These are phyloP conservation scores for Coemansia sp. DNA, from an alignment of 192 early-diverging fungal genomes.

Conservation along the genomic window DNA sequence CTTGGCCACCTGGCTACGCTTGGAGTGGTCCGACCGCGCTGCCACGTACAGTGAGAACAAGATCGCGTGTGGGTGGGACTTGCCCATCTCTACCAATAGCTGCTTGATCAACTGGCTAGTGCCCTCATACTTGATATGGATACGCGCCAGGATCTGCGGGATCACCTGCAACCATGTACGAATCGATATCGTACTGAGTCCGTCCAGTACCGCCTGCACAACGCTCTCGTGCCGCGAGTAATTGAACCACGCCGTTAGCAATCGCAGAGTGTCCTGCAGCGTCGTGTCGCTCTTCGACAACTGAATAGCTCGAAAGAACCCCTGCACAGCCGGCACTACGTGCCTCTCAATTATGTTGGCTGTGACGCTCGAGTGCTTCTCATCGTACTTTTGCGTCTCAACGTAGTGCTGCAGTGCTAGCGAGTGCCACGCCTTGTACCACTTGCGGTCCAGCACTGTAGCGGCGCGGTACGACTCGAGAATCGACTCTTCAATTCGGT, in stretches of 20 bases:
- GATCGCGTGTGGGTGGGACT: slow-evolving; percentile 92
- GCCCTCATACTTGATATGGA: slow-evolving; percentile 75
- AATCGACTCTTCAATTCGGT: slow-evolving; percentile 59
- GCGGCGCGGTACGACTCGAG: slow-evolving; percentile 81
- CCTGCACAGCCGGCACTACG: slow-evolving; percentile 82
- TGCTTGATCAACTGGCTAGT: slow-evolving; percentile 87
- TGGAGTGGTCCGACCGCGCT: slow-evolving; percentile 79
- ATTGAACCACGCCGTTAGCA: slow-evolving; percentile 95
- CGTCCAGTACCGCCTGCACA: slow-evolving; percentile 76
- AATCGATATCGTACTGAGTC: slow-evolving; percentile 80
- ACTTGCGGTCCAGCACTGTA: slow-evolving; percentile 84
- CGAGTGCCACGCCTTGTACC: slow-evolving; percentile 98
- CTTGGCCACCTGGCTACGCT: slow-evolving; percentile 69
- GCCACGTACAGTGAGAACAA: slow-evolving; percentile 95
- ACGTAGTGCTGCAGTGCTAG: slow-evolving; percentile 91
- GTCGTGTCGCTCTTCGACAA: slow-evolving; percentile 80
- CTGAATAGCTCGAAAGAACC: slow-evolving; percentile 92
- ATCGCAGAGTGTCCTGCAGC: slow-evolving; percentile 90
- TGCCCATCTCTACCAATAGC: slow-evolving; percentile 85
- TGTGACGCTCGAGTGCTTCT: slow-evolving; percentile 60
- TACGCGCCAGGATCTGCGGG: slow-evolving; percentile 94
- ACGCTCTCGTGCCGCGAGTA: slow-evolving; percentile 89
- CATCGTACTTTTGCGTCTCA: slow-evolving; percentile 79
- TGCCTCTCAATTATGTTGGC: slow-evolving; percentile 62
- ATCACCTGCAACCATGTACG: slow-evolving; percentile 98